phyloP scores from a whole-genome alignment of 2,329 filamentous ascomycete genomes.

The Phialemoniopsis sp. region DNA sequence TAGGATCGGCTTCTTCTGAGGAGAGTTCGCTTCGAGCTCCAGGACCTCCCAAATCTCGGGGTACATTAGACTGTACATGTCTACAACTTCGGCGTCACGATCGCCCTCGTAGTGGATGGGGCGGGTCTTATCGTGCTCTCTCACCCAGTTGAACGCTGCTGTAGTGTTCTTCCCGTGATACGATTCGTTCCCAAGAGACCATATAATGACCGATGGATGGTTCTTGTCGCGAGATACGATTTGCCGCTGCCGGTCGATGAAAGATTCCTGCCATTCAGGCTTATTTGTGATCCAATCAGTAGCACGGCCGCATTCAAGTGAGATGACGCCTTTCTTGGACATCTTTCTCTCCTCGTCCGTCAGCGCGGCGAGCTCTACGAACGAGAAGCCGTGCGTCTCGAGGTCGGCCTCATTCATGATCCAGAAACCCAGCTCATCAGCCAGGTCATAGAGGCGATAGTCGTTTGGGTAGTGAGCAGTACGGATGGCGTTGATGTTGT shows the following conservation, averaged over 20 bases:
- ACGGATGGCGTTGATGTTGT: slow-evolving; percentile 59
- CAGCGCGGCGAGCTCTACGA: slow-evolving; percentile 49
- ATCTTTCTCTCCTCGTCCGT: slow-evolving; percentile 58
- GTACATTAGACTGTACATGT: slow-evolving; percentile 69
- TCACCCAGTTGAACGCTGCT: slow-evolving; percentile 63
- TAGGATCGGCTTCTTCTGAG: slow-evolving; percentile 53
- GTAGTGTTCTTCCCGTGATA: slow-evolving; percentile 67
- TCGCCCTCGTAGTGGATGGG: slow-evolving; percentile 67
- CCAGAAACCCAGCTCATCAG: slow-evolving; percentile 51
- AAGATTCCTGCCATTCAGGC: slow-evolving; percentile 56
- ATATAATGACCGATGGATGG: slow-evolving; percentile 66
- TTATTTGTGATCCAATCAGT: slow-evolving; percentile 59
- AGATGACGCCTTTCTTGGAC: too few species aligned
- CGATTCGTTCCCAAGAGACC: slow-evolving; percentile 70
- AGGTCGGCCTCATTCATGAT: slow-evolving; percentile 41
- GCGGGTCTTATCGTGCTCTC: slow-evolving; percentile 50
- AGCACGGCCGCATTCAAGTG: slow-evolving; percentile 47
- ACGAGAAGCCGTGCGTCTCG: slow-evolving; percentile 27
- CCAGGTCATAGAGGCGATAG: slow-evolving; percentile 42
- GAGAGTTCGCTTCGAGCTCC: slow-evolving; percentile 24
- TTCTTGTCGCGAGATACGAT: slow-evolving; percentile 69
- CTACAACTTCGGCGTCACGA: slow-evolving; percentile 50
- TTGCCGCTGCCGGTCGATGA: slow-evolving; percentile 62
- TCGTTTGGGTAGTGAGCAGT: slow-evolving; percentile 55
- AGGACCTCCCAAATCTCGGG: slow-evolving; percentile 43